phyloP scores from a whole-genome alignment of 306 rosid species.

The Senna tora region DNA sequence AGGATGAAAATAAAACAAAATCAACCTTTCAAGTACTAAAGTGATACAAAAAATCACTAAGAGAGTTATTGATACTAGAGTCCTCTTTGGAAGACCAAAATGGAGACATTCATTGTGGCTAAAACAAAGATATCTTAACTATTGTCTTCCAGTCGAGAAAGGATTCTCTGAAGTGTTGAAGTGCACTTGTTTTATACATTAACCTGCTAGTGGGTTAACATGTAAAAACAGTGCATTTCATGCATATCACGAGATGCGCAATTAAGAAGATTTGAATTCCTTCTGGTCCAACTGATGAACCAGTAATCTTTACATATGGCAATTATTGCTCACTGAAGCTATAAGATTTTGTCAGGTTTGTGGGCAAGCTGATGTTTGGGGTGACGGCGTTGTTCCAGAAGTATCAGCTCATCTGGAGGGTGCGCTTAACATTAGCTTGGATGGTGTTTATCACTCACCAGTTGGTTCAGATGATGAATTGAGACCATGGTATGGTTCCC shows the following conservation, averaged over 20 bases:
- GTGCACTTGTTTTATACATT: too few species aligned
- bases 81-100: too few species aligned
- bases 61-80: too few species aligned
- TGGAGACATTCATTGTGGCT: neutral
- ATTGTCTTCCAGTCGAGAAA: neutral
- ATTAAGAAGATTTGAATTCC: too few species aligned
- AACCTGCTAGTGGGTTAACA: too few species aligned
- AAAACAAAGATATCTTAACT: neutral
- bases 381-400: constrained; percentile 94
- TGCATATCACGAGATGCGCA: too few species aligned
- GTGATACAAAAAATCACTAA: too few species aligned
- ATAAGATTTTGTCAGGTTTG: constrained; percentile 62
- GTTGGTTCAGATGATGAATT: constrained; percentile 81
- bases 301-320: neutral
- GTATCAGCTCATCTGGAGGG: constrained; percentile 86
- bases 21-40: neutral
- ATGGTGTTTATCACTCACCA: constrained; percentile 94
- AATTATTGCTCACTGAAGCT: constrained; percentile 10
- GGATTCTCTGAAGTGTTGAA: too few species aligned
- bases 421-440: constrained; percentile 72
- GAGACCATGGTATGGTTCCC: constrained; percentile 95
- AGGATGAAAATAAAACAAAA: too few species aligned
- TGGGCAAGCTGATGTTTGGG: constrained; percentile 85
- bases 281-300: constrained; percentile 1
- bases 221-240: too few species aligned